Evolutionary conservation across 768 basidiomycete species (phyloP).

Genomic region (Kwoniella sp.): DNA sequence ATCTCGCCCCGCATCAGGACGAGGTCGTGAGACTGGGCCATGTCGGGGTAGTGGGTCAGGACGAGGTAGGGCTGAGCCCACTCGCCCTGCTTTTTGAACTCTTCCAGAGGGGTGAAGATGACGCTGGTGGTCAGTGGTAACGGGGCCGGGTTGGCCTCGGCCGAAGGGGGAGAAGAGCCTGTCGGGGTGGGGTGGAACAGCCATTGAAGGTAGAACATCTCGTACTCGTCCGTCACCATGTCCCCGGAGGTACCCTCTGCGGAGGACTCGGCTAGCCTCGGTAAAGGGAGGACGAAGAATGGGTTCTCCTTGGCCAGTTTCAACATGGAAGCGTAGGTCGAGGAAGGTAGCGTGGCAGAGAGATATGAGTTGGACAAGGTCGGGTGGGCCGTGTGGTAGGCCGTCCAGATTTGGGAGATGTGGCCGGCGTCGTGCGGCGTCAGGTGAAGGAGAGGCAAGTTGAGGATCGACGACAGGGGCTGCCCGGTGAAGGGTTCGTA

Average conservation of each 20-base stretch:
- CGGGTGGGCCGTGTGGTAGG: conserved; percentile 78
- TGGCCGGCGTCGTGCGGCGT: conserved; percentile 68
- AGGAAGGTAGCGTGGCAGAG: conserved; percentile 72
- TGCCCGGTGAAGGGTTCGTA: conserved; percentile 48
- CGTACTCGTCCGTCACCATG: conserved; percentile 45
- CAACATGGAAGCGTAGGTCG: conserved; percentile 69
- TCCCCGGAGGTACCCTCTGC: conserved; percentile 54
- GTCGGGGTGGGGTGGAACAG: conserved; percentile 70
- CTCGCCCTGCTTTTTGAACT: conserved; percentile 77
- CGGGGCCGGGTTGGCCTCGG: conserved; percentile 49
- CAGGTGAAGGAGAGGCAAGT: conserved; percentile 64
- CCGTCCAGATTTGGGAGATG: conserved; percentile 78
- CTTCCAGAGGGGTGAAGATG: conserved; percentile 86
- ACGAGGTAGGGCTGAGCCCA: conserved; percentile 90
- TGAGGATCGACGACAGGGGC: conserved; percentile 78
- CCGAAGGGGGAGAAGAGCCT: conserved; percentile 53
- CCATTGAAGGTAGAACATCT: conserved; percentile 81
- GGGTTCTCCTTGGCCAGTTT: conserved; percentile 63
- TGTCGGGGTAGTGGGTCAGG: conserved; percentile 85
- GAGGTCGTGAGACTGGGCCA: conserved; percentile 69
- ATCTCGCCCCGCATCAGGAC: conserved; percentile 90
- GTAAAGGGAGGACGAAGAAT: conserved; percentile 75
- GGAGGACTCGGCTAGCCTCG: conserved; percentile 52
- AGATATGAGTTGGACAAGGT: conserved; percentile 75
- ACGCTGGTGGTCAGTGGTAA: conserved; percentile 62